Evolutionary conservation across 768 basidiomycete genomes (phyloP).

Genomic region (Cytidiella melzeri): DNA sequence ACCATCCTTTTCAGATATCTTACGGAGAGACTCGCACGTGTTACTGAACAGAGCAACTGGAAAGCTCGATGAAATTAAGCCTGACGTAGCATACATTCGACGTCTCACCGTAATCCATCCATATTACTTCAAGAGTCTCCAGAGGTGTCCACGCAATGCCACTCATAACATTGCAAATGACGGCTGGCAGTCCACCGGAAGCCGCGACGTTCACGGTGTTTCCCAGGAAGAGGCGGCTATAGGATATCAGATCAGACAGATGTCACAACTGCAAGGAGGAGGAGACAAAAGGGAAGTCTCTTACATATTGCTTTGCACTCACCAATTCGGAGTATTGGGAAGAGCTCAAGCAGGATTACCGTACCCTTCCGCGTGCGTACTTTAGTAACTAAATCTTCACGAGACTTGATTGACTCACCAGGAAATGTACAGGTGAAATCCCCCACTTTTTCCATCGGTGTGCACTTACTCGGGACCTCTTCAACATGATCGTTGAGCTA

Average conservation of each 20-base stretch:
- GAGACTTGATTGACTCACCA: no score
- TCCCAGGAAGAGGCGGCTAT: slow-evolving; percentile 11
- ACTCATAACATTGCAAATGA: slow-evolving; percentile 5
- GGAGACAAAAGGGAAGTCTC: background rate
- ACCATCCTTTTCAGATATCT: background rate
- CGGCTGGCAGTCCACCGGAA: slow-evolving; percentile 14
- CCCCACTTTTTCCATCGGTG: slow-evolving; percentile 19
- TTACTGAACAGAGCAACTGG: background rate
- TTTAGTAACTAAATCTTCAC: no score
- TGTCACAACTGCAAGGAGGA: slow-evolving; percentile 8
- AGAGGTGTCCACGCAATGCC: background rate
- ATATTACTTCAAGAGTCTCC: background rate
- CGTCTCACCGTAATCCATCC: background rate
- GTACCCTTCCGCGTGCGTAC: slow-evolving; percentile 19
- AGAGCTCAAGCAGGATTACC: slow-evolving; percentile 9
- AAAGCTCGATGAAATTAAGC: background rate
- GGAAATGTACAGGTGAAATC: slow-evolving; percentile 9
- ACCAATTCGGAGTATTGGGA: slow-evolving; percentile 20
- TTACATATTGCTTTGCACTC: slow-evolving; percentile 12
- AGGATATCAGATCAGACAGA: slow-evolving; percentile 12
- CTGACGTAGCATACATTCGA: background rate
- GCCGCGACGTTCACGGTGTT: slow-evolving; percentile 18
- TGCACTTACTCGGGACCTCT: slow-evolving; percentile 20
- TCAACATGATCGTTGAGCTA: slow-evolving; percentile 22
- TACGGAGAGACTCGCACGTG: background rate